Evolutionary conservation across 2,329 filamentous ascomycete species (phyloP).

Genomic region (Talaromyces pinophilus): DNA sequence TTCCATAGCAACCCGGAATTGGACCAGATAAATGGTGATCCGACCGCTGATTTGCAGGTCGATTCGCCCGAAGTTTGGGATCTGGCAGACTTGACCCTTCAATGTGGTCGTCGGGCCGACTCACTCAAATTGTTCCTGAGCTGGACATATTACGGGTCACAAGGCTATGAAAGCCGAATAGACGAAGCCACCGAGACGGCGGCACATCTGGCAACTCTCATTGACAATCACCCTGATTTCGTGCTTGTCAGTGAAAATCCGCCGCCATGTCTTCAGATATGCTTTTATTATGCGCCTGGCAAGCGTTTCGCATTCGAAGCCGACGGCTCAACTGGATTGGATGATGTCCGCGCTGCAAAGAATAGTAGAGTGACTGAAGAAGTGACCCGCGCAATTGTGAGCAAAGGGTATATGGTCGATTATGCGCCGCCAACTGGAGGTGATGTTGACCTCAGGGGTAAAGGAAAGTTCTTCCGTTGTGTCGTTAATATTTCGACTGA

Average conservation of each 20-base stretch:
- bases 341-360: conserved; percentile 41
- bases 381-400: conserved; percentile 57
- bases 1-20: conserved; percentile 62
- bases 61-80: conserved; percentile 71
- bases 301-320: conserved; percentile 50
- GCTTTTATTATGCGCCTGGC: conserved; percentile 78
- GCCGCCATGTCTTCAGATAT: conserved; percentile 87
- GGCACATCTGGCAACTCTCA: conserved; percentile 62
- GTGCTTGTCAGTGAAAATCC: conserved; percentile 72
- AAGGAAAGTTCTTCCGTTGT: conserved; percentile 67
- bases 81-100: conserved; percentile 85
- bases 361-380: conserved; percentile 60
- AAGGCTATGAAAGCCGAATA: conserved; percentile 69
- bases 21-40: conserved; percentile 29
- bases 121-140: conserved; percentile 81
- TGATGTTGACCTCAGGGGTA: conserved; percentile 53
- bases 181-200: conserved; percentile 74
- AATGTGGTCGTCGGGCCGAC: conserved; percentile 87
- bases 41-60: conserved; percentile 29
- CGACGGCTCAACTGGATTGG: conserved; percentile 29
- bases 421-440: conserved; percentile 56
- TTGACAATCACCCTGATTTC: conserved; percentile 63
- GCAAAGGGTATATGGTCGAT: conserved; percentile 69
- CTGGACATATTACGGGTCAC: conserved; percentile 84
- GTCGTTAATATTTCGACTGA: conserved; percentile 66